phyloP scores from a whole-genome alignment of 345 rosid genomes.

The Raphanus sativus region DNA sequence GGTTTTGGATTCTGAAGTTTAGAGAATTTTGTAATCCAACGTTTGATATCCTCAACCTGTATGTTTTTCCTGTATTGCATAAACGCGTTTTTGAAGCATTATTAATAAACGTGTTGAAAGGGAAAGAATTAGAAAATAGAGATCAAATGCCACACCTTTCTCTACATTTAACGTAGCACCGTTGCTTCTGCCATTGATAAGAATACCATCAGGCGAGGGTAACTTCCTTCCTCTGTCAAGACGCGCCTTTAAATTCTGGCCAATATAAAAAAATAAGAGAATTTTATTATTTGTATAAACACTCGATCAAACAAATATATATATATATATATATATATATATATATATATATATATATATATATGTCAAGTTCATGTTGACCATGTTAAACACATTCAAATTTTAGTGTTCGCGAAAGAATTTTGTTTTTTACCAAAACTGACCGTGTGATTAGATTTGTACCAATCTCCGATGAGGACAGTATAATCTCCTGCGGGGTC shows the following conservation, averaged over 20 bases:
- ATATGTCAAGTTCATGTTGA: background rate
- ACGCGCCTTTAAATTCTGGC: conserved; percentile 54
- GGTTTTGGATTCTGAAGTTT: conserved; percentile 52
- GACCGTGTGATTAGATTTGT: conserved; percentile 75
- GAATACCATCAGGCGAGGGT: conserved; percentile 79
- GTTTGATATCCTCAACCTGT: conserved; percentile 56
- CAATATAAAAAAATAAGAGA: background rate
- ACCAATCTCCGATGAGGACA: conserved; percentile 80
- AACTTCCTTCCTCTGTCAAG: conserved; percentile 67
- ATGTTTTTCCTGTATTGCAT: conserved; percentile 45
- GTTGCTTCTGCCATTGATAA: conserved; percentile 82
- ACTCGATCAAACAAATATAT: background rate
- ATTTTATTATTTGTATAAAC: background rate
- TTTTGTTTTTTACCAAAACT: background rate
- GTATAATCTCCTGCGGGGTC: conserved; percentile 72
- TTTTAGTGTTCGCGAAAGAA: background rate
- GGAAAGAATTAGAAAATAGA: background rate
- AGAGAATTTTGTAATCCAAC: conserved; percentile 57
- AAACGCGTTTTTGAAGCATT: background rate
- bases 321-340: too few relatives aligned
- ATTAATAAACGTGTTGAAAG: background rate
- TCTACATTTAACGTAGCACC: conserved; percentile 71
- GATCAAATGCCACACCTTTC: conserved; percentile 53
- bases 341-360: too few relatives aligned
- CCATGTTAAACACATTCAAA: background rate